Evolutionary conservation across 768 basidiomycete species (phyloP), one percentile per base, ranked within the genome.

Genomic region (Clathrus columnatus): DNA sequence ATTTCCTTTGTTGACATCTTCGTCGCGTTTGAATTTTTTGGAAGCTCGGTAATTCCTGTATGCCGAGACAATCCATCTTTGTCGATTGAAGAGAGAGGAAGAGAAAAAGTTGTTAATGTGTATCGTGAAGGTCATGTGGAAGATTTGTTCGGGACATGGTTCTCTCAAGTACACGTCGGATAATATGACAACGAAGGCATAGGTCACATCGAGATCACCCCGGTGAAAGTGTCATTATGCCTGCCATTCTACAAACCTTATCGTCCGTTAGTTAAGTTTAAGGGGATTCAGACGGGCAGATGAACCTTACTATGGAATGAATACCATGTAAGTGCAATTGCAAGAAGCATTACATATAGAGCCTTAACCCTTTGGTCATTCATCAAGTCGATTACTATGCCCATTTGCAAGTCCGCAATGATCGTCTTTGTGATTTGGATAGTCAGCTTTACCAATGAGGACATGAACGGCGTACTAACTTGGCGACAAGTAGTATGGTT

Each of bases 191-290:
- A 20, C n/a, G 46, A 55, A 55, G 5, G 54, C 24, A 6, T 43
- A 23, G 8, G 54, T 14, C 5, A 23, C 8, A 11, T 18, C n/a
- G 10, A 16, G 11, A 48, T 48, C 46, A 27, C 16, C n/a, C 29
- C 20, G 17, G 54, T 55, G 23, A n/a, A 24, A 14, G 54, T 78
- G 59, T 81, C 75, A 0, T 63, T 48, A 81, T 70, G 0, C 71
- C 71, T 1, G 70, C 64, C 36, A 68, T 56, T 20, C 67, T 61
- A 43, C 79, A 76, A 23, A 80, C 62, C 79, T 81, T 47, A 42
- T 42, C 18, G 11, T 45, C 43, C 24, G 32, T n/a, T 5, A 21
- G n/a, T 28, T 26, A 50, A 57, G 18, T 17, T 29, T 20, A 50
- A 54, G 28, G 17, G 24, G 18, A 6, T 26, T n/a, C n/a, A n/a